Conservation (phyloP, 305 asterid species). For the Fraxinus albicans region DNA sequence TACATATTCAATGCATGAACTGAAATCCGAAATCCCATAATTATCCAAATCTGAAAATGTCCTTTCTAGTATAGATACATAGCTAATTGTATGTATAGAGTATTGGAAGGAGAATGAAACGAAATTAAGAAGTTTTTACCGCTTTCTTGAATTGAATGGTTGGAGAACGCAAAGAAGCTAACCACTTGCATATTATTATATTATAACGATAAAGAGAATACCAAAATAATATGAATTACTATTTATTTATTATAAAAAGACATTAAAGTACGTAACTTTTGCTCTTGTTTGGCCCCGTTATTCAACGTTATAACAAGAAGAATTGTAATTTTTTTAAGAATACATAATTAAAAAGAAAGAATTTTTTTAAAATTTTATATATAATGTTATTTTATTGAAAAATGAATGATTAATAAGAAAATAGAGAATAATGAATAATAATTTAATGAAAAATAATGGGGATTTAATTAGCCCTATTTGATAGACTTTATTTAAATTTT, state of each 20-base stretch:
- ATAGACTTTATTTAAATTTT: too few relatives aligned
- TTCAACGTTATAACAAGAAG: too few relatives aligned
- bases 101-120: slow-evolving; percentile 7
- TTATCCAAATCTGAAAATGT: neutral
- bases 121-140: slow-evolving; percentile 20
- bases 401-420: too few relatives aligned
- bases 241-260: slow-evolving; percentile 14
- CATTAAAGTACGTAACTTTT: neutral
- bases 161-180: slow-evolving; percentile 35
- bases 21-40: slow-evolving; percentile 35
- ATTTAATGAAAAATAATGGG: too few relatives aligned
- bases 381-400: too few relatives aligned
- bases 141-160: slow-evolving; percentile 27
- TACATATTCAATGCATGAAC: neutral
- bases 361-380: too few relatives aligned
- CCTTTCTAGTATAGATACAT: neutral
- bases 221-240: slow-evolving; percentile 18
- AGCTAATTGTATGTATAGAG: slow-evolving; percentile 16
- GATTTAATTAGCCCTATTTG: too few relatives aligned
- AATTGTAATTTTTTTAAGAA: too few relatives aligned
- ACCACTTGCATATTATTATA: slow-evolving; percentile 32
- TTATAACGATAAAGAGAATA: slow-evolving; percentile 26
- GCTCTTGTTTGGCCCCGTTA: too few relatives aligned
- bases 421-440: too few relatives aligned
- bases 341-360: too few relatives aligned